A percentile compares a stretch with the other conserved stretches of the same genome.
phyloP scores from a whole-genome alignment of 345 rosid species.

The Salix arbutifolia region DNA sequence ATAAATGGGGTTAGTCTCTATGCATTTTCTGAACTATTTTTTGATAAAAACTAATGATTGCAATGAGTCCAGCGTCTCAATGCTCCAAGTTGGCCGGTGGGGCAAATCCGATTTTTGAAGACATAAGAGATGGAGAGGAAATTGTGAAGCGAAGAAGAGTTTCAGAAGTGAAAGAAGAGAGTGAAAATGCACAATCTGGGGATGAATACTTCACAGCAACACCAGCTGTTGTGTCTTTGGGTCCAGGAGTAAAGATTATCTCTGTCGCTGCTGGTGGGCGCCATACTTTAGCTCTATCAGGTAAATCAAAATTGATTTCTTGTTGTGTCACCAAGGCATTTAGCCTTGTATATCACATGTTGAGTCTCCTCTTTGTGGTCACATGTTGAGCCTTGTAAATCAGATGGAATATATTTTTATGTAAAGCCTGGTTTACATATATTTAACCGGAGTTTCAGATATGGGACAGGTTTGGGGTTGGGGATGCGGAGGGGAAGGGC shows the following conservation, averaged over 20 bases:
- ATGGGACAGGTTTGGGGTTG: slow-evolving; percentile 97
- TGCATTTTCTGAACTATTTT: background rate
- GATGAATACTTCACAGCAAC: slow-evolving; percentile 50
- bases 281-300: slow-evolving; percentile 77
- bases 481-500: slow-evolving; percentile 98
- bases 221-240: slow-evolving; percentile 49
- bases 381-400: too few relatives aligned
- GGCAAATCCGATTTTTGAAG: slow-evolving; percentile 23
- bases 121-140: slow-evolving; percentile 52
- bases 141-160: slow-evolving; percentile 49
- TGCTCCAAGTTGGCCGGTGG: slow-evolving; percentile 28
- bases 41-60: background rate
- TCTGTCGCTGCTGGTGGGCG: slow-evolving; percentile 82
- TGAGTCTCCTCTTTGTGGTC: slow-evolving; percentile 24
- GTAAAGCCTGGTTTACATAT: slow-evolving; percentile 56
- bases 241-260: slow-evolving; percentile 68
- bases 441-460: slow-evolving; percentile 77
- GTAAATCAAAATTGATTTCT: slow-evolving; percentile 33
- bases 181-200: slow-evolving; percentile 40
- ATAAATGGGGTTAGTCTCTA: background rate
- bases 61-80: slow-evolving; percentile 43
- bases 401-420: slow-evolving; percentile 47
- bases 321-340: slow-evolving; percentile 4
- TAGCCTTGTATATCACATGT: slow-evolving; percentile 20
- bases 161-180: slow-evolving; percentile 48